Evolutionary conservation across 306 rosid species (phyloP).

Genomic region (Vigna mungo): DNA sequence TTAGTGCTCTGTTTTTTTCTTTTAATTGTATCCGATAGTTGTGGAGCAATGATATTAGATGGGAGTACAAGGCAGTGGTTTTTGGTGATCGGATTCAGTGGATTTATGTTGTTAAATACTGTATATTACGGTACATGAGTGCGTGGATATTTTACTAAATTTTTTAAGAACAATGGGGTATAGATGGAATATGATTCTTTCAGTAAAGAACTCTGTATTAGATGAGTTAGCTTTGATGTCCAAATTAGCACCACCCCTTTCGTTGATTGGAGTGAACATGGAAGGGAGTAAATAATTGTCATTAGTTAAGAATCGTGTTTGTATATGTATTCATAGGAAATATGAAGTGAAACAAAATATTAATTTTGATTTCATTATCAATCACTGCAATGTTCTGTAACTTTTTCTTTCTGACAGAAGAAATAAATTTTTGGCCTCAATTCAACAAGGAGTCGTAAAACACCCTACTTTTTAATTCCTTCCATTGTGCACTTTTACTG

Average conservation of each 20-base stretch:
- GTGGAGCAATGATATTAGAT: not conserved
- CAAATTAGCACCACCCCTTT: not conserved
- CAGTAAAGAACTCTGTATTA: not conserved
- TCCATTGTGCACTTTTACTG: not conserved
- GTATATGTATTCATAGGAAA: not conserved
- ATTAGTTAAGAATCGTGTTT: not conserved
- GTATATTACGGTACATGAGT: not conserved
- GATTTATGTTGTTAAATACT: not conserved
- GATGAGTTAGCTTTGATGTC: not conserved
- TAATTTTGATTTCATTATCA: not conserved
- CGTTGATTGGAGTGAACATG: conserved; percentile 27
- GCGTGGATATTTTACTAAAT: not conserved
- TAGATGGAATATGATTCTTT: not conserved
- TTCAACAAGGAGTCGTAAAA: conserved; percentile 18
- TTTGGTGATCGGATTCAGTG: not conserved
- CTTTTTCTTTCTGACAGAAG: not conserved
- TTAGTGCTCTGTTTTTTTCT: not conserved
- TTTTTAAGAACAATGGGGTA: not conserved
- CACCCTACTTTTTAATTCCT: conserved; percentile 10
- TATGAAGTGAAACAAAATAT: not conserved
- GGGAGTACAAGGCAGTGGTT: not conserved
- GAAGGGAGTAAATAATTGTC: not conserved
- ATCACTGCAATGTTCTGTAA: conserved; percentile 2
- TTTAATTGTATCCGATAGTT: not conserved
- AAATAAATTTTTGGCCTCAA: conserved; percentile 7